phyloP scores from a whole-genome alignment of 2,329 filamentous ascomycete species.

The Raffaelea arxii region DNA sequence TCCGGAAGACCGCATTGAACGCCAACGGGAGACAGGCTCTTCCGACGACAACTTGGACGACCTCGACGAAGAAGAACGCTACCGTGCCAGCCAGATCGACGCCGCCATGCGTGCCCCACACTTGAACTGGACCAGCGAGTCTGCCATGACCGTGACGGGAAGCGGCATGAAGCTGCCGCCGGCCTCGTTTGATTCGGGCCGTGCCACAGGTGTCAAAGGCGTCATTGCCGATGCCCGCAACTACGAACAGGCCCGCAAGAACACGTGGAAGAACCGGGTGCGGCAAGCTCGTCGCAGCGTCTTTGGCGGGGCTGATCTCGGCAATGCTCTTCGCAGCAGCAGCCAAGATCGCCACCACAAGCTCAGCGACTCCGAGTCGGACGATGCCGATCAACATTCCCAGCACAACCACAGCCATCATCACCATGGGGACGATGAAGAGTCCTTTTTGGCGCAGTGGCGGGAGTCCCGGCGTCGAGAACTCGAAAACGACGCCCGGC shows the following conservation, averaged over 20 bases:
- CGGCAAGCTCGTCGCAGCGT: constrained; percentile 45
- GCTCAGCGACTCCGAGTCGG: constrained; percentile 21
- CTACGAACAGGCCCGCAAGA: constrained; percentile 58
- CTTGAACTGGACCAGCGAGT: constrained; percentile 32
- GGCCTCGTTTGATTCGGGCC: constrained; percentile 53
- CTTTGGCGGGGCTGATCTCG: constrained; percentile 29
- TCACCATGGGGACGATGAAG: constrained; percentile 56
- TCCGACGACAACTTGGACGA: constrained; percentile 32
- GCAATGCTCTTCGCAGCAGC: constrained; percentile 16
- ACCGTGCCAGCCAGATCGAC: constrained; percentile 46
- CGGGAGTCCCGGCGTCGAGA: constrained; percentile 70
- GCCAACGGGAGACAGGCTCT: constrained; percentile 19
- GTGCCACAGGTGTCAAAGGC: constrained; percentile 74
- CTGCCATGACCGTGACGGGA: constrained; percentile 24
- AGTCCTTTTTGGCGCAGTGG: constrained; percentile 77
- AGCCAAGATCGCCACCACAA: constrained; percentile 21
- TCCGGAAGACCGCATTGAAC: constrained; percentile 47
- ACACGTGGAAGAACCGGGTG: constrained; percentile 43
- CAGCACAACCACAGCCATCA: constrained; percentile 23
- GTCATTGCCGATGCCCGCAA: constrained; percentile 77
- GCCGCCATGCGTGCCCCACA: constrained; percentile 56
- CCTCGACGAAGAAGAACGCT: constrained; percentile 45
- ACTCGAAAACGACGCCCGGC: constrained; percentile 52
- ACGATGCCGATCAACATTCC: constrained; percentile 9
- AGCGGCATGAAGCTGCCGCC: constrained; percentile 49